phyloP scores from a whole-genome alignment of 768 basidiomycete genomes.

The Tylopilus subfusipes region DNA sequence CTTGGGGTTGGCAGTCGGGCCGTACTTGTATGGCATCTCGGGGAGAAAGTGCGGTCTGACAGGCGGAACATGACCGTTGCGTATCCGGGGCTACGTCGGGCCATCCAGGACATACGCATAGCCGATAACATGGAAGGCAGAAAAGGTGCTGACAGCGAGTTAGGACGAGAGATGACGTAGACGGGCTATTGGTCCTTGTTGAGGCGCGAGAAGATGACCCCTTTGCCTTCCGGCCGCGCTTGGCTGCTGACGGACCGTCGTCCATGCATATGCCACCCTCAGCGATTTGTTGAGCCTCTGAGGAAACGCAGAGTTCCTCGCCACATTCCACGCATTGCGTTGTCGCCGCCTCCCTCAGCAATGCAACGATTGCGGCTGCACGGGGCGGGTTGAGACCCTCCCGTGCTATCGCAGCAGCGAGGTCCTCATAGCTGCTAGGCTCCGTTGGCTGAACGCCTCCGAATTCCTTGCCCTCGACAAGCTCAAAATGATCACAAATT shows the following conservation, averaged over 20 bases:
- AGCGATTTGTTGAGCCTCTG: slow-evolving; percentile 39
- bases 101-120: slow-evolving; percentile 76
- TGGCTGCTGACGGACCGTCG: slow-evolving; percentile 48
- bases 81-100: slow-evolving; percentile 60
- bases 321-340: slow-evolving; percentile 90
- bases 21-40: slow-evolving; percentile 83
- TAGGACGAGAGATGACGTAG: slow-evolving; percentile 61
- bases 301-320: slow-evolving; percentile 58
- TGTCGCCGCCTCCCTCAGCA: slow-evolving; percentile 81
- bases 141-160: slow-evolving; percentile 95
- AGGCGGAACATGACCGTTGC: slow-evolving; percentile 70
- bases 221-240: slow-evolving; percentile 55
- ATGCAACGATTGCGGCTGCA: slow-evolving; percentile 79
- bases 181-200: slow-evolving; percentile 74
- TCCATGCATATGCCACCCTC: slow-evolving; percentile 47
- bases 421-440: slow-evolving; percentile 65
- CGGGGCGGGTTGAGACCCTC: slow-evolving; percentile 76
- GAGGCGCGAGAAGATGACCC: slow-evolving; percentile 56
- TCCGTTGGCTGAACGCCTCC: slow-evolving; percentile 48
- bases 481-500: slow-evolving; percentile 94
- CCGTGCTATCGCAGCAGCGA: slow-evolving; percentile 65
- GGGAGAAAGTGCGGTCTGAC: slow-evolving; percentile 63
- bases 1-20: slow-evolving; percentile 48
- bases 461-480: slow-evolving; percentile 69
- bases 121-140: slow-evolving; percentile 82